Base-by-base conservation (phyloP, 2,329 filamentous ascomycete genomes). In the Fusarium sp. region DNA sequence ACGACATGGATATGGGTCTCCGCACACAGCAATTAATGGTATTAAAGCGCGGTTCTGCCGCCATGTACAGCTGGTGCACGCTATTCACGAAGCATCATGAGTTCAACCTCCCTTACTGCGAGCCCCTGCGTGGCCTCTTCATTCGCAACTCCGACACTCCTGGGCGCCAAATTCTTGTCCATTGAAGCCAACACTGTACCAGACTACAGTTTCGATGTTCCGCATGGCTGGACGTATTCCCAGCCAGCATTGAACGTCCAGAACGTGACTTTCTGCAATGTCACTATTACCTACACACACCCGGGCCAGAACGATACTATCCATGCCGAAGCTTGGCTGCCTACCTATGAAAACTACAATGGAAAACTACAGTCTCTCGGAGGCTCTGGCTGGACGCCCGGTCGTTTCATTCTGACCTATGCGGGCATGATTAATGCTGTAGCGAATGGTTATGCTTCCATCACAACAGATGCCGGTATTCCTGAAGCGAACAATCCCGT, bases 161-260 rank as follows among this genome's bases (percentile, higher is more conserved):
- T 50, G 5, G 48, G 48, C 5, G 48, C 34, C 11, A 20, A 50
- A 9, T 39, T 50, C 11, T 34, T 50, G 14, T 58, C 54, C 3
- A 36, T 66, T 4, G 59, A 66, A 22, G 59, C 63, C 3, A 59
- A 45, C 28, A 24, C 59, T 22, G 63, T 66, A 6, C 50, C 48
- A 28, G 7, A 63, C 39, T 66, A 66, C n/a, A 63, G 50, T 28
- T 66, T 66, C 26, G 28, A 59, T 5, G 54, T 63, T 15, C 63
- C 63, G 5, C 40, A 42, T 0, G 63, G 59, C 20, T 66, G 59
- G 59, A 56, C 59, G 1, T 66, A 63, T 45, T 66, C 63, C 2
- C 64, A 68, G 22, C 61, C 63, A 14, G 53, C 63, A 14, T 43
- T 63, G 36, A 52, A 28, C 10, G 39, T 62, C 20, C 7, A 7